Conservation (phyloP, 495 filamentous ascomycete species). For the Aspergillus ellipticus region DNA sequence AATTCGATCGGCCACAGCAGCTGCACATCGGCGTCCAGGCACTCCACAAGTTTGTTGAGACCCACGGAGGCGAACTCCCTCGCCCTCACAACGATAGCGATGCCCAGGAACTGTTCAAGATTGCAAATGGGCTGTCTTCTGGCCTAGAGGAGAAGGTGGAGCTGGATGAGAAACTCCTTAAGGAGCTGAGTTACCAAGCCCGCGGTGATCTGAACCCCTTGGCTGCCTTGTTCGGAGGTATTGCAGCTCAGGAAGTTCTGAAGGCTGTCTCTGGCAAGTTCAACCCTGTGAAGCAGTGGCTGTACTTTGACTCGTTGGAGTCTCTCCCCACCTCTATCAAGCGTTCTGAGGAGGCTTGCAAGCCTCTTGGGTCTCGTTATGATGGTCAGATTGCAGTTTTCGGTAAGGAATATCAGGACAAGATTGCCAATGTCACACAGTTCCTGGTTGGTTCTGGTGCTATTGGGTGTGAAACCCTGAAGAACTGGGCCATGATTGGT, state of each 20-base stretch:
- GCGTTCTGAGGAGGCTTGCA: constrained; percentile 83
- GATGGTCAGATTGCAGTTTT: constrained; percentile 98
- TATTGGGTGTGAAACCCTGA: constrained; percentile 98
- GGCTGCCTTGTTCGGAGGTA: constrained; percentile 92
- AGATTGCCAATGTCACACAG: constrained; percentile 79
- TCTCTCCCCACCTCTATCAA: constrained; percentile 71
- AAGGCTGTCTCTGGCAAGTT: constrained; percentile 99
- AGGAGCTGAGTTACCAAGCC: constrained; percentile 95
- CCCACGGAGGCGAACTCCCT: constrained; percentile 66
- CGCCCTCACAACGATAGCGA: constrained; percentile 80
- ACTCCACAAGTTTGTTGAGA: constrained; percentile 74
- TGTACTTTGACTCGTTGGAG: constrained; percentile 97
- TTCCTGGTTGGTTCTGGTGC: constrained; percentile 97
- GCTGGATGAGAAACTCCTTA: constrained; percentile 86
- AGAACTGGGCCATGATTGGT: constrained; percentile 99
- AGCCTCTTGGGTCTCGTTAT: constrained; percentile 77
- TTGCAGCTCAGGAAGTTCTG: constrained; percentile 92
- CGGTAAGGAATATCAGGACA: constrained; percentile 89
- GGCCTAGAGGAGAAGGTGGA: constrained; percentile 69
- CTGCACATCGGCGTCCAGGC: constrained; percentile 93
- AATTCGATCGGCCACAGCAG: constrained; percentile 90
- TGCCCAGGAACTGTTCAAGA: constrained; percentile 69
- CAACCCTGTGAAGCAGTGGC: constrained; percentile 82
- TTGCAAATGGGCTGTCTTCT: constrained; percentile 65
- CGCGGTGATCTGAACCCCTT: constrained; percentile 85